phyloP scores from a whole-genome alignment of 2,329 filamentous ascomycete genomes.

The Fusarium solani-melongenae region DNA sequence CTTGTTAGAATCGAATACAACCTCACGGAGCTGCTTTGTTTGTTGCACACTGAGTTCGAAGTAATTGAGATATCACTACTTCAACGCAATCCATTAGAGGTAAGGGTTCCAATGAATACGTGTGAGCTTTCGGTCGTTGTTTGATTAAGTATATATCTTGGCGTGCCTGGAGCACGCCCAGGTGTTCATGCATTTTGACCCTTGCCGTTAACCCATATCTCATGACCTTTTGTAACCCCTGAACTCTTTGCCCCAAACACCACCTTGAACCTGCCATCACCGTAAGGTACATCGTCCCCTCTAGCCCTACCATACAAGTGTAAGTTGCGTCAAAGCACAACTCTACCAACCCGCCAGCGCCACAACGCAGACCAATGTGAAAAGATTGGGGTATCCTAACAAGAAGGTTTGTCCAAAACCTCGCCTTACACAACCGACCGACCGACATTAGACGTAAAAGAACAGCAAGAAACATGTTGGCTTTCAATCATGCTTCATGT shows the following conservation, averaged over 20 bases:
- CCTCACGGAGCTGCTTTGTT: background rate
- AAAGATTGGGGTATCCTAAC: conserved; percentile 35
- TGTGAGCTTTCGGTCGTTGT: background rate
- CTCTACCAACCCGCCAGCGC: background rate
- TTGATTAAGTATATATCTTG: background rate
- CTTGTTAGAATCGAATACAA: background rate
- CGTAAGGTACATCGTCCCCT: background rate
- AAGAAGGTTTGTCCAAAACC: conserved; percentile 13
- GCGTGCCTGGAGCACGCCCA: background rate
- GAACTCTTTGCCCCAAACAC: background rate
- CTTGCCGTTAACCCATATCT: conserved; percentile 9
- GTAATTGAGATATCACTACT: background rate
- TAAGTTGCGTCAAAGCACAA: background rate
- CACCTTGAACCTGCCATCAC: background rate
- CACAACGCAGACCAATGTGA: background rate
- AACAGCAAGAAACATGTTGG: background rate
- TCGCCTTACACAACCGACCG: background rate
- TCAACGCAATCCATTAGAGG: background rate
- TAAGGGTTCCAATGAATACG: background rate
- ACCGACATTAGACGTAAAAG: background rate
- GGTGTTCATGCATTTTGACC: conserved; percentile 6
- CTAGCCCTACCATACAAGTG: conserved; percentile 1
- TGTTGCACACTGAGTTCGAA: background rate
- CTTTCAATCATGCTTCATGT: conserved; percentile 7
- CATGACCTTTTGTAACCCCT: conserved; percentile 3